Conservation (phyloP, 495 filamentous ascomycete species). For the Penicillium flavigenum region DNA sequence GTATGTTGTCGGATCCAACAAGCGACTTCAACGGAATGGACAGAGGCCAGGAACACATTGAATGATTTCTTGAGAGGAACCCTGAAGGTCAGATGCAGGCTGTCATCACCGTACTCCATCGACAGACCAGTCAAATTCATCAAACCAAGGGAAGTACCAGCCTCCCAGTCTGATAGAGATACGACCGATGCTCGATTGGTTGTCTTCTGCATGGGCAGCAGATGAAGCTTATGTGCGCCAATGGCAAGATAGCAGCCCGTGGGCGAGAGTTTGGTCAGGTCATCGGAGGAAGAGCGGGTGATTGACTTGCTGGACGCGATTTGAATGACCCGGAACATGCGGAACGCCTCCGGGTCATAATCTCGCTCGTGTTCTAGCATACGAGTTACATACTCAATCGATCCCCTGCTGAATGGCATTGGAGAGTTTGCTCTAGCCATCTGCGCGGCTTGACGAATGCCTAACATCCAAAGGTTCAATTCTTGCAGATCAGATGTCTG, state of each 20-base stretch:
- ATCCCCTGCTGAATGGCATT: conserved; percentile 56
- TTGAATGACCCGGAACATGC: conserved; percentile 82
- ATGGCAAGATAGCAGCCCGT: conserved; percentile 82
- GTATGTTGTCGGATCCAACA: conserved; percentile 69
- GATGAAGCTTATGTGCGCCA: conserved; percentile 76
- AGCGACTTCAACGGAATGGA: conserved; percentile 73
- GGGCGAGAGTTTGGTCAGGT: conserved; percentile 70
- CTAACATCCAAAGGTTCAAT: conserved; percentile 69
- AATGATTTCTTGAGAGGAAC: conserved; percentile 63
- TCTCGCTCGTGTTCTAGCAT: conserved; percentile 67
- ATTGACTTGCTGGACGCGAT: conserved; percentile 59
- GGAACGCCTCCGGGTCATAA: conserved; percentile 67
- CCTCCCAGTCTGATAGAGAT: conserved; percentile 50
- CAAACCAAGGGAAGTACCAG: conserved; percentile 63
- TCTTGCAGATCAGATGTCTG: conserved; percentile 73
- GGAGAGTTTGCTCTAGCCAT: conserved; percentile 53
- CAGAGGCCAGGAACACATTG: conserved; percentile 74
- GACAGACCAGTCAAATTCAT: conserved; percentile 69
- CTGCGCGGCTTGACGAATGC: conserved; percentile 61
- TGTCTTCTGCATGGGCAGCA: conserved; percentile 69
- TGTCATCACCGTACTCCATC: conserved; percentile 73
- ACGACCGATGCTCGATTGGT: conserved; percentile 55
- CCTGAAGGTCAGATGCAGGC: conserved; percentile 81
- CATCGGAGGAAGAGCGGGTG: conserved; percentile 69
- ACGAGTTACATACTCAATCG: conserved; percentile 62